A percentile compares a stretch with the other conserved stretches of the same genome.
phyloP scores from a whole-genome alignment of 148 eudicot species.

The Vaccinium darrowii region DNA sequence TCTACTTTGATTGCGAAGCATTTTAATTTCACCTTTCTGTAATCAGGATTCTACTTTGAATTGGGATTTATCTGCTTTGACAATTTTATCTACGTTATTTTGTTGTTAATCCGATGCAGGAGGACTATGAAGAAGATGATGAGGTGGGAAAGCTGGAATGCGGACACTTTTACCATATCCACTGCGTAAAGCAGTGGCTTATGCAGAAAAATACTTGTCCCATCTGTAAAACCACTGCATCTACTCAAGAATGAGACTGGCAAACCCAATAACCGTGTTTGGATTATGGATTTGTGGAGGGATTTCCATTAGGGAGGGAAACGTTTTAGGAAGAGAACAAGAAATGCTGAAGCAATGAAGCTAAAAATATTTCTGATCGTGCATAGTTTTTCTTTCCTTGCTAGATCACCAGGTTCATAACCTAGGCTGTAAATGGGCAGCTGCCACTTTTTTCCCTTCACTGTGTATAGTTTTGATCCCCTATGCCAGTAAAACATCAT shows the following conservation, averaged over 20 bases:
- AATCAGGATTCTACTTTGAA: not conserved
- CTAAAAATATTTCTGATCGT: not conserved
- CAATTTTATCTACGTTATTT: not conserved
- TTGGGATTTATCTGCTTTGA: not conserved
- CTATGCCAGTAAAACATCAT: not conserved
- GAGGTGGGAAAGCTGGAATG: slow-evolving; percentile 67
- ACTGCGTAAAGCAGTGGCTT: slow-evolving; percentile 78
- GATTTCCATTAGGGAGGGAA: not conserved
- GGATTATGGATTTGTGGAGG: not conserved
- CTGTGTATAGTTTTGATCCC: slow-evolving; percentile 12
- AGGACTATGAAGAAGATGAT: slow-evolving; percentile 58
- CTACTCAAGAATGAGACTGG: slow-evolving; percentile 22
- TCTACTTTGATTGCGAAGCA: not conserved
- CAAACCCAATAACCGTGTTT: not conserved
- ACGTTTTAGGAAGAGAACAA: not conserved
- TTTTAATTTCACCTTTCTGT: not conserved
- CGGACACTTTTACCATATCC: slow-evolving; percentile 59
- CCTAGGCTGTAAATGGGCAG: not conserved
- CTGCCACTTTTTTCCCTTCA: not conserved
- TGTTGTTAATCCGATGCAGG: slow-evolving; percentile 32
- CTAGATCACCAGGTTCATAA: not conserved
- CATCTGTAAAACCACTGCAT: slow-evolving; percentile 60
- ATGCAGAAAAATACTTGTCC: slow-evolving; percentile 60
- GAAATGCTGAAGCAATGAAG: not conserved
- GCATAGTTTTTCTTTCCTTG: not conserved